Conservation (phyloP, 257 asterid genomes). For the Penstemon newberryi region DNA sequence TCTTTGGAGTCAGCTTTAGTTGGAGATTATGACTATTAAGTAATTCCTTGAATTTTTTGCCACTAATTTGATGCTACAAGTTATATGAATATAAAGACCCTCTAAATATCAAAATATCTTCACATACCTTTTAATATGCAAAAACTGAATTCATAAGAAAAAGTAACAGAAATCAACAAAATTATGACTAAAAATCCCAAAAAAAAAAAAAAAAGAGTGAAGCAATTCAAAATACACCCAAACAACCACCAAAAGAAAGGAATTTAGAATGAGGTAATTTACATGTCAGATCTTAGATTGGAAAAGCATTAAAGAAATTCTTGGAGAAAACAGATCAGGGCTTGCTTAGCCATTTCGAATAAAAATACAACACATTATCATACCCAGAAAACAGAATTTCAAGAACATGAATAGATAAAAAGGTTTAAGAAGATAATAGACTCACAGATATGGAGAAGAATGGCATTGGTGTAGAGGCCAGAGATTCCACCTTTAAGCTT, state of each 20-base stretch:
- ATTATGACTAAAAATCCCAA: not conserved
- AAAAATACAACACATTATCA: conserved; percentile 7
- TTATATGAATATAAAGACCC: conserved; percentile 10
- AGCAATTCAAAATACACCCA: conserved; percentile 14
- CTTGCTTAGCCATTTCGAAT: conserved; percentile 1
- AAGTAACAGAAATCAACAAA: conserved; percentile 14
- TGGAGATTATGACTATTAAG: not conserved
- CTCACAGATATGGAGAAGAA: conserved; percentile 41
- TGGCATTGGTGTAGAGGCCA: conserved; percentile 10
- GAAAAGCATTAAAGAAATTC: conserved; percentile 18
- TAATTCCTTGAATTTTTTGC: conserved; percentile 7
- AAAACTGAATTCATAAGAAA: not conserved
- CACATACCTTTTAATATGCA: conserved; percentile 16
- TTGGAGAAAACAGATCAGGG: conserved; percentile 32
- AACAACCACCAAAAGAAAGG: conserved; percentile 6
- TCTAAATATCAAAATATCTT: not conserved
- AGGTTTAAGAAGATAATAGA: conserved; percentile 5
- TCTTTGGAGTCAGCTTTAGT: conserved; percentile 13
- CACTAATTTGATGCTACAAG: conserved; percentile 15
- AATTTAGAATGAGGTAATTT: conserved; percentile 7
- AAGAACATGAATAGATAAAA: conserved; percentile 13
- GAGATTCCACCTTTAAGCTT: conserved; percentile 24
- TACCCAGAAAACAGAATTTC: conserved; percentile 26
- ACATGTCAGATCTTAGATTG: conserved; percentile 37
- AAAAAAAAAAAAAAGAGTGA: not conserved